Evolutionary conservation across 2,329 filamentous ascomycete genomes (phyloP), one percentile per base, ranked within the genome.

Genomic region (Aquanectria penicillioides): DNA sequence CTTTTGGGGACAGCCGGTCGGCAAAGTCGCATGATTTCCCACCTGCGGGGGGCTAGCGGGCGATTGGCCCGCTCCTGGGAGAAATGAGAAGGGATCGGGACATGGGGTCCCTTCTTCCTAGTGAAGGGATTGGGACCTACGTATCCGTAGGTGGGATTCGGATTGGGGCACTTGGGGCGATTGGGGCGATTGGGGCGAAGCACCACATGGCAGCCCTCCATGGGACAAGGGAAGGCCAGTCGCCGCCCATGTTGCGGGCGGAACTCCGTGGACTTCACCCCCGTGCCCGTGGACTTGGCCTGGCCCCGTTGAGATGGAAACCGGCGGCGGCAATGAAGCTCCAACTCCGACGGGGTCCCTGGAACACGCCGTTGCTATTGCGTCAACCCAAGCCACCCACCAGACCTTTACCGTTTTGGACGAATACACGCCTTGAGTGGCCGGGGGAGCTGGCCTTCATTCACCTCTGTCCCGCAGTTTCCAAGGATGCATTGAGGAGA

Each of bases 11-110:
- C 37, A 40, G 6, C 25, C 17, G 47, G 33, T 7, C 15, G 17
- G 29, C 29, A 49, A 53, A 55, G 50, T 59, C 43, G 56, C 56
- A 44, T 59, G 56, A 59, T 59, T 48, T 49, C 29, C 49, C 50
- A 49, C 44, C n/a, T 28, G 49, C 7, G 33, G 20, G 41, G 23
- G n/a, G 28, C n/a, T 17, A 41, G 37, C 22, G 29, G 22, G 26
- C n/a, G 36, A 54, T 54, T 54, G 43, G 49, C 23, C 36, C 13
- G 28, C 12, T n/a, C n/a, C n/a, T 7, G n/a, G 37, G 34, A 25
- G 40, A 59, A 43, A 59, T 59, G 56, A 59, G 29, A 50, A 48
- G 33, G 38, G 51, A 28, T 50, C 46, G 31, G 8, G 37, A 9
- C 20, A 37, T 29, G 37, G 20, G 44, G 44, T n/a, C 20, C 31